Evolutionary conservation across 2,329 filamentous ascomycete genomes (phyloP), one percentile per base, ranked within the genome.

Genomic region (Verticillium longisporum): DNA sequence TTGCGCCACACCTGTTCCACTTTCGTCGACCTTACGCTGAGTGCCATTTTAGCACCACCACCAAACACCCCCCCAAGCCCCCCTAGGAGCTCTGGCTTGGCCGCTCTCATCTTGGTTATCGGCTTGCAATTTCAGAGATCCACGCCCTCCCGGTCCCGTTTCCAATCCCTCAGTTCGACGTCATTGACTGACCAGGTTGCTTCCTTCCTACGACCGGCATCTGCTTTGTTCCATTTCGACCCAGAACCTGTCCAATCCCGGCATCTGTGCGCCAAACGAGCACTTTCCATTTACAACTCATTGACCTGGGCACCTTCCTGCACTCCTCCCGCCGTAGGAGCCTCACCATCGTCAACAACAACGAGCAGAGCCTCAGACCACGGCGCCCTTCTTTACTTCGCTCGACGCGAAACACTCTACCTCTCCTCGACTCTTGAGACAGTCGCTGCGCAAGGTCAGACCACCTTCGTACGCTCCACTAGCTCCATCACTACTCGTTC

Each of bases 41-140:
- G 18, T 21, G 10, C 45, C 45, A 26, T 50, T 36, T 36, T 36
- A 36, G 34, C n/a, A 50, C n/a, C 45, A 50, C 45, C 45, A 26
- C 38, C 13, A 50, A 26, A 18, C 45, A 36, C 54, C 34, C 33
- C 32, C 18, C 26, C 53, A 15, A 55, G n/a, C 21, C 31, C 18
- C n/a, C 18, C 21, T 5, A 13, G n/a, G 32, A 56, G 55, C 14
- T 21, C n/a, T 36, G n/a, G n/a, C 18, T 33, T 10, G 15, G 18
- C n/a, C 13, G 55, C 10, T 33, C 55, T 56, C 55, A 56, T 56
- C 55, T 56, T 56, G 32, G 55, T 56, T 56, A 56, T 56, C 55
- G 55, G 55, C 34, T 36, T 34, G n/a, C 10, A 56, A 34, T 56
- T 56, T 56, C 32, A 34, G 34, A 36, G 33, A 56, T 36, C 55